Evolutionary conservation across 2,329 filamentous ascomycete genomes (phyloP).

Genomic region (Aschersonia sp.): DNA sequence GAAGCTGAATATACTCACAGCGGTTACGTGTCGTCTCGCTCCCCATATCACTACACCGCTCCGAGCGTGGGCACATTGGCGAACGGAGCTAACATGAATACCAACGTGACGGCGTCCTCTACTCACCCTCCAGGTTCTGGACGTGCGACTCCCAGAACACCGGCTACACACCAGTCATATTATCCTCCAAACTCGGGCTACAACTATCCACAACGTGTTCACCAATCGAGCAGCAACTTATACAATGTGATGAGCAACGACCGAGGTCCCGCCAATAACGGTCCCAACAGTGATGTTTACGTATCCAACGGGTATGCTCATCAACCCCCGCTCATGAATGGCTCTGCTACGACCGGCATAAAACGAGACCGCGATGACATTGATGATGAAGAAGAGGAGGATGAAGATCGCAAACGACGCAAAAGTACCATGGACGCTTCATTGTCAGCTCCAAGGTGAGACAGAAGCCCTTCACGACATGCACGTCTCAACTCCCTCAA

Average conservation of each 20-base stretch:
- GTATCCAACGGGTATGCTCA: constrained; percentile 51
- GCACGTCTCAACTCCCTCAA: too few species aligned
- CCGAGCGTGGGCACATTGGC: constrained; percentile 51
- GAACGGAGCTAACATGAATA: constrained; percentile 64
- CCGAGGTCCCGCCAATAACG: constrained; percentile 44
- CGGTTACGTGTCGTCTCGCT: constrained; percentile 61
- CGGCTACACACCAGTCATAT: constrained; percentile 55
- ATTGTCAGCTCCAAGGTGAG: constrained; percentile 24
- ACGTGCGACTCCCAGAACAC: constrained; percentile 72
- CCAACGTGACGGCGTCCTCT: constrained; percentile 73
- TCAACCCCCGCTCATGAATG: constrained; percentile 52
- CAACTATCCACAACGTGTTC: constrained; percentile 61
- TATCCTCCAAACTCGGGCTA: constrained; percentile 59
- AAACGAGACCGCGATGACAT: constrained; percentile 38
- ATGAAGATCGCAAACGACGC: constrained; percentile 55
- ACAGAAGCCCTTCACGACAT: too few species aligned
- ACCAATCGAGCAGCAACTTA: constrained; percentile 60
- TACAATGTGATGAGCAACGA: constrained; percentile 86
- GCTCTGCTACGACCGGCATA: constrained; percentile 25
- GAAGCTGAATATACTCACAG: constrained; percentile 80
- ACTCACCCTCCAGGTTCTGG: constrained; percentile 68
- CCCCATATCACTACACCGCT: constrained; percentile 65
- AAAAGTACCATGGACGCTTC: constrained; percentile 58
- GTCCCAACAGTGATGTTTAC: constrained; percentile 54
- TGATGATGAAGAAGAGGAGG: constrained; percentile 29